Percentiles rank a stretch among this genome's conserved stretches.
Conservation (phyloP, 345 rosid species). For the Camelina neglecta region DNA sequence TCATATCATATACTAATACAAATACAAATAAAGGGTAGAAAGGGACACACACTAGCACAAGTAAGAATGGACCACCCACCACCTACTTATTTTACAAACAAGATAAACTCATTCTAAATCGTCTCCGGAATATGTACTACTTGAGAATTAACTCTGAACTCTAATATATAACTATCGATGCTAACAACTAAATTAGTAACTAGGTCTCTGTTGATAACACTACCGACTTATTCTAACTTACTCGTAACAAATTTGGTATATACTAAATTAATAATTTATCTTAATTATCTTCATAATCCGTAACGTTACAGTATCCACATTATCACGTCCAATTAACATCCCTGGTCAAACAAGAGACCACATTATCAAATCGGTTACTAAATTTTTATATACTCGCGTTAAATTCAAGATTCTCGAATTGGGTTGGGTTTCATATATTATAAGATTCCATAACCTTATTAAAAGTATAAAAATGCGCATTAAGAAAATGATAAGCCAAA, state of each 20-base stretch:
- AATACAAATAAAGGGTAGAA: too few species aligned
- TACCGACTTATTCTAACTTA: constrained; percentile 12
- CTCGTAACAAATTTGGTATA: constrained; percentile 18
- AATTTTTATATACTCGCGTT: not conserved
- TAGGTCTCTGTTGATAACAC: not conserved
- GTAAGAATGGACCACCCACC: not conserved
- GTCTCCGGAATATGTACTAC: not conserved
- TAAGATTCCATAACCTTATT: constrained; percentile 15
- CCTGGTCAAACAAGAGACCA: constrained; percentile 35
- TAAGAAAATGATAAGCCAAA: constrained; percentile 20
- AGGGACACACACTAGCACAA: not conserved
- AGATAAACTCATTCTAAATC: not conserved
- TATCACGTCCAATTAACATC: not conserved
- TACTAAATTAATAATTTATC: not conserved
- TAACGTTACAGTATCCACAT: constrained; percentile 28
- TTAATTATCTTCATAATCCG: constrained; percentile 21
- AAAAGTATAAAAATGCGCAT: not conserved
- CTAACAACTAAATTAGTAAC: not conserved
- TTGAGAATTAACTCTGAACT: not conserved
- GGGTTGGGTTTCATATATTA: constrained; percentile 8
- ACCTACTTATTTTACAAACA: not conserved
- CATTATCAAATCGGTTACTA: not conserved
- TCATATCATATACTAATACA: too few species aligned
- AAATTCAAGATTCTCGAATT: not conserved
- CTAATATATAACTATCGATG: not conserved